Evolutionary conservation across 257 asterid species (phyloP).

Genomic region (Jasminum sambac): DNA sequence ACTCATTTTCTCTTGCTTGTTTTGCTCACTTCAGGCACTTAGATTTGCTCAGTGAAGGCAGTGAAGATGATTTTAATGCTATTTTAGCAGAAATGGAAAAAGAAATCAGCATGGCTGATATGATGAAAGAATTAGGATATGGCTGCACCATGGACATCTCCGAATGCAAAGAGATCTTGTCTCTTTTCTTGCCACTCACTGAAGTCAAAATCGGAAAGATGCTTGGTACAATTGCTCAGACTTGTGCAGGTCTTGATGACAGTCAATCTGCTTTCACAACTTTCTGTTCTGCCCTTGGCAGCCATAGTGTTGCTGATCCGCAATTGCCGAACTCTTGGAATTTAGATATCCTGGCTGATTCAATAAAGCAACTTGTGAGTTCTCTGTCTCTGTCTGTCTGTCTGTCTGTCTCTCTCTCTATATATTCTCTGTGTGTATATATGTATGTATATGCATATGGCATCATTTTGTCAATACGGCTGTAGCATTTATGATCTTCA

Average conservation of each 20-base stretch:
- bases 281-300: conserved; percentile 71
- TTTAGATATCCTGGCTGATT: conserved; percentile 72
- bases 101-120: conserved; percentile 90
- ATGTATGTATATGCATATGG: conserved; percentile 11
- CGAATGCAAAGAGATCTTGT: conserved; percentile 83
- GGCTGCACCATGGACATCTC: conserved; percentile 77
- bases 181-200: conserved; percentile 73
- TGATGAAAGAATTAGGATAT: conserved; percentile 90
- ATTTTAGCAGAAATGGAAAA: conserved; percentile 94
- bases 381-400: too few relatives aligned
- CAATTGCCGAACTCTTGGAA: conserved; percentile 71
- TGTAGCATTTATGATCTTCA: neutral
- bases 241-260: conserved; percentile 72
- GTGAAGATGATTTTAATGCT: conserved; percentile 84
- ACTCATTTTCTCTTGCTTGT: conserved; percentile 10
- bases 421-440: too few relatives aligned
- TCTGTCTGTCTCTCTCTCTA: too few relatives aligned
- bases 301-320: conserved; percentile 46
- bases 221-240: conserved; percentile 76
- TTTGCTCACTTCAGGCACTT: conserved; percentile 52
- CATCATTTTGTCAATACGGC: neutral
- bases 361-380: conserved; percentile 88
- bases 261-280: conserved; percentile 65
- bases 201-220: conserved; percentile 77
- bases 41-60: conserved; percentile 51